phyloP scores from a whole-genome alignment of 2,329 filamentous ascomycete species.

The Penicillium sp. region DNA sequence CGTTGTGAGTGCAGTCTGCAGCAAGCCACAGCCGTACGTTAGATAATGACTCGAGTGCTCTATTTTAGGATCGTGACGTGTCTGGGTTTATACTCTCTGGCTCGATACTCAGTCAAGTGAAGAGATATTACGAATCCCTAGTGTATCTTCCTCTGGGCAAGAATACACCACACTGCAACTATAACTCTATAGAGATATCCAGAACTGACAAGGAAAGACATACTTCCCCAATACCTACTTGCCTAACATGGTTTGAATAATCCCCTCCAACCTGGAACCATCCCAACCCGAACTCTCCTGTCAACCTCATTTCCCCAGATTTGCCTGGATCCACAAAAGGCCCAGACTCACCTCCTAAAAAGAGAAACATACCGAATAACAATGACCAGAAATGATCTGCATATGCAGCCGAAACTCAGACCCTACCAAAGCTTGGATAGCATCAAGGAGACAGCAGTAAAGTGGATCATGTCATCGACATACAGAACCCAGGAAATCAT shows the following conservation, averaged over 20 bases:
- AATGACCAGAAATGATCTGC: background rate
- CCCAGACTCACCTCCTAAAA: background rate
- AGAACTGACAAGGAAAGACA: too few relatives aligned
- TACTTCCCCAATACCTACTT: too few relatives aligned
- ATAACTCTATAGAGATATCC: too few relatives aligned
- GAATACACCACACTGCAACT: too few relatives aligned
- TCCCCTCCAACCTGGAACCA: background rate
- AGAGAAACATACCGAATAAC: background rate
- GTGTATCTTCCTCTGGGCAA: too few relatives aligned
- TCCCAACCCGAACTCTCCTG: background rate
- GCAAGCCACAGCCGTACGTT: background rate
- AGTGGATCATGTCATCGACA: background rate
- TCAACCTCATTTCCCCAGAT: constrained; percentile 6
- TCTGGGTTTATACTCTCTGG: background rate
- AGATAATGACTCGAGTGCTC: background rate
- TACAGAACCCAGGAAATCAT: background rate
- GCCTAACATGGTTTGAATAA: too few relatives aligned
- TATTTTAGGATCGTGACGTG: background rate
- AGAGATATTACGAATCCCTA: too few relatives aligned
- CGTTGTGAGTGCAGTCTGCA: constrained; percentile 6
- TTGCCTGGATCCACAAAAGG: background rate
- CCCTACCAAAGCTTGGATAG: background rate
- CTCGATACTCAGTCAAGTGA: too few relatives aligned
- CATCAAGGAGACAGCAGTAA: background rate
- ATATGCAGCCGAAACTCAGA: constrained; percentile 9